Evolutionary conservation across 257 asterid genomes (phyloP).

Genomic region (Gynochthodes officinalis): DNA sequence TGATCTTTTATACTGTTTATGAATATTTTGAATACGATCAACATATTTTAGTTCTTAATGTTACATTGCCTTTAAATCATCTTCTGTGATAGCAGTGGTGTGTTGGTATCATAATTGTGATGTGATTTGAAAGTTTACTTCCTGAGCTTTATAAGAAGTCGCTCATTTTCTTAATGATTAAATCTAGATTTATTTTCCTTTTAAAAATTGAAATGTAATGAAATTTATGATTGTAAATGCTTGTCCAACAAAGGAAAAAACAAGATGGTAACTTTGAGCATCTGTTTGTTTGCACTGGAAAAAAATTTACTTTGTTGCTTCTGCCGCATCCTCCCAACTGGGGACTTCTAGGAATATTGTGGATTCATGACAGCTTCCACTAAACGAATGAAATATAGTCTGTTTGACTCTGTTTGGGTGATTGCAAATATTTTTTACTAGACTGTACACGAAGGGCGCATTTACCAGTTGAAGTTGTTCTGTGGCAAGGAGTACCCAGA

Average conservation of each 20-base stretch:
- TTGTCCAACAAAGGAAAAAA: background rate
- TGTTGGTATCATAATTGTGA: background rate
- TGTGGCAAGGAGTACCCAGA: conserved; percentile 85
- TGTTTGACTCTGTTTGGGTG: conserved; percentile 17
- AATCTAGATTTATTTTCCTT: background rate
- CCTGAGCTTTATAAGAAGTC: background rate
- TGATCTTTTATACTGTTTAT: background rate
- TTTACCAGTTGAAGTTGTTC: conserved; percentile 70
- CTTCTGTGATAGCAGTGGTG: no score
- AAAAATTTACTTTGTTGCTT: no score
- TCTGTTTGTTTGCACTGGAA: background rate
- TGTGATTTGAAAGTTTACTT: background rate
- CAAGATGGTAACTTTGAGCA: background rate
- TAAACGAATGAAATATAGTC: background rate
- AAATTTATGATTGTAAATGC: background rate
- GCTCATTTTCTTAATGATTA: background rate
- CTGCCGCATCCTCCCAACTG: background rate
- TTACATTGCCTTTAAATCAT: background rate
- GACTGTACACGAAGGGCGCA: conserved; percentile 84
- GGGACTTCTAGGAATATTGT: background rate
- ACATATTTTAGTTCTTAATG: background rate
- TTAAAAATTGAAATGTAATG: background rate
- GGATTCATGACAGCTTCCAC: background rate
- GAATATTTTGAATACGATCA: background rate
- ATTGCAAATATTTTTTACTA: conserved; percentile 27